Evolutionary conservation across 164 flowering plant genomes (phyloP), one percentile per base, ranked within the genome.

Genomic region (Vitis rupestris): DNA sequence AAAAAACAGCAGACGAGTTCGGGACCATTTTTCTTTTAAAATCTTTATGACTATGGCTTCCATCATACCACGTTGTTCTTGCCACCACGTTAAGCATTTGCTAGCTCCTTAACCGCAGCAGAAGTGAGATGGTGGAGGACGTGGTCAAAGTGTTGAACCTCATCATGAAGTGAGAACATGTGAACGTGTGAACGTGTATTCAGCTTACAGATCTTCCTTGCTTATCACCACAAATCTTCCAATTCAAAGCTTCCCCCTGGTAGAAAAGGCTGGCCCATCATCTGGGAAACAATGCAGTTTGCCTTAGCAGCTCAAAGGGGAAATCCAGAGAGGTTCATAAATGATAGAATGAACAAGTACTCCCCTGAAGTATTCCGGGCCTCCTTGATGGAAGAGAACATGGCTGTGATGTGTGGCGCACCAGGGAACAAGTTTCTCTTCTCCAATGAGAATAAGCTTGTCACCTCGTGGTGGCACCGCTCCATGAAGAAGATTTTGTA

Each of bases 341-440:
- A 1, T 9, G 69, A 72, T 12, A 58, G 74, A 29, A 59, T 52
- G 51, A 30, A 3, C n/a, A 65, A 59, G n/a, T 60, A 65, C 60
- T 58, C 59, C 2, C 44, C 59, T 0, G 59, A 60, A 0, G 59
- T 72, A 17, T 72, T 72, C 65, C 12, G 50, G 8, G 65, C 74
- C 19, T 58, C 59, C 5, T 9, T 72, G 14, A 29, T 65, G 7
- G 65, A 59, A 13, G 64, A 65, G 8, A 16, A 64, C 13, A 3
- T 52, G 31, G 69, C 67, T 16, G 74, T 72, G 14, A 12, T 72
- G 19, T 65, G 69, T 13, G 69, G 69, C 0, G 19, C 44, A 9
- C 3, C 30, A 6, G 69, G 69, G 29, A 52, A 73, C 71, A 67
- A 73, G 57, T 73, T 73, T 23, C 14, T 73, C 31, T 73, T 73